phyloP scores from a whole-genome alignment of 176 grass and related monocot species.

The Avena sativa region DNA sequence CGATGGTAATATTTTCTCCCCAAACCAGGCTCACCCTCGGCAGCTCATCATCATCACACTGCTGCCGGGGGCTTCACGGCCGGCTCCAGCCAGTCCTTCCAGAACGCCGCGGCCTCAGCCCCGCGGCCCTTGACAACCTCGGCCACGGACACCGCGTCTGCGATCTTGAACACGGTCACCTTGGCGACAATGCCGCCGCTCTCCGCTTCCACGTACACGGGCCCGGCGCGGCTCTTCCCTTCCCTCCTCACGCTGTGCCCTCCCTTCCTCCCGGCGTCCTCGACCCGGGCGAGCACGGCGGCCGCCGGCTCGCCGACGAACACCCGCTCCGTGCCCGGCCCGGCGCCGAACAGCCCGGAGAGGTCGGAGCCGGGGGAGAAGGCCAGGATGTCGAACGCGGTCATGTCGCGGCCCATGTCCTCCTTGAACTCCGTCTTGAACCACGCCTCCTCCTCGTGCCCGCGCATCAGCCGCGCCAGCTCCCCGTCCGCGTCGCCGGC shows the following conservation, averaged over 20 bases:
- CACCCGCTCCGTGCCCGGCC: constrained; percentile 55
- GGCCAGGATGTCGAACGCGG: constrained; percentile 84
- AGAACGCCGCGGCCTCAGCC: constrained; percentile 47
- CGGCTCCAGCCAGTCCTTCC: constrained; percentile 63
- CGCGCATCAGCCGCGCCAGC: constrained; percentile 48
- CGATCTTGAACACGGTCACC: constrained; percentile 49
- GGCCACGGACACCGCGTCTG: constrained; percentile 58
- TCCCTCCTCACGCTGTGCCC: constrained; percentile 39
- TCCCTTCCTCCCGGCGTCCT: constrained; percentile 38
- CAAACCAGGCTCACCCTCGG: constrained; percentile 9
- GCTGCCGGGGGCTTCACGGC: constrained; percentile 43
- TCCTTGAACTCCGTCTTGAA: constrained; percentile 52
- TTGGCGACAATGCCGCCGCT: constrained; percentile 57
- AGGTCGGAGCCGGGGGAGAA: constrained; percentile 74
- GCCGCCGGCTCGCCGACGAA: constrained; percentile 41
- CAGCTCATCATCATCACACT: background rate
- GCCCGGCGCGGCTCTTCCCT: constrained; percentile 38
- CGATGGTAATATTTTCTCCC: background rate
- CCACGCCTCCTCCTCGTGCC: constrained; percentile 25
- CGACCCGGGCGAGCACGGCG: constrained; percentile 41
- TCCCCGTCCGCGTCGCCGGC: background rate
- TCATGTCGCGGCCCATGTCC: constrained; percentile 47
- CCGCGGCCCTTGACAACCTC: constrained; percentile 62
- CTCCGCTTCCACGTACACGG: constrained; percentile 51
- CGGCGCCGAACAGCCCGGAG: constrained; percentile 55